These are phyloP conservation scores for Yamadazyma buinensis DNA, from an alignment of 1,139 yeast species.

Conservation along the genomic window DNA sequence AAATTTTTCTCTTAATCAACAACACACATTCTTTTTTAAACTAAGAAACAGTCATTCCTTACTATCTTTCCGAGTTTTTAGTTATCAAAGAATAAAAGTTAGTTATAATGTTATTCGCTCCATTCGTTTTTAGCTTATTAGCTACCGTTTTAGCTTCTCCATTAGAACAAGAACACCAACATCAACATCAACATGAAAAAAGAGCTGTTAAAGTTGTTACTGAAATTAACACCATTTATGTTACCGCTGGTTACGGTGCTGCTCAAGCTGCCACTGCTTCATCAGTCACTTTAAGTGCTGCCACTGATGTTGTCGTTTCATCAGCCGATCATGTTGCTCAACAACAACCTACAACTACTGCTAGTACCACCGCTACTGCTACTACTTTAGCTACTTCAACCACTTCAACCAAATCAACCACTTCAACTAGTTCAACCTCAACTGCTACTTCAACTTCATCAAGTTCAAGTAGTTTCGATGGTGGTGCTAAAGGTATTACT, in stretches of 20 bases:
- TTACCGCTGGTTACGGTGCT: constrained; percentile 31
- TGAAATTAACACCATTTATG: constrained; percentile 30
- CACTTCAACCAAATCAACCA: constrained; percentile 18
- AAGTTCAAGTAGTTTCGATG: constrained; percentile 22
- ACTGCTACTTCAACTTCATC: constrained; percentile 19
- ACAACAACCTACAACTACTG: constrained; percentile 25
- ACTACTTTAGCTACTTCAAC: constrained; percentile 17
- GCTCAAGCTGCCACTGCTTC: constrained; percentile 25
- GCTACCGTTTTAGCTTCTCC: constrained; percentile 34
- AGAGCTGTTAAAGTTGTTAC: constrained; percentile 37
- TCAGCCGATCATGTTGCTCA: constrained; percentile 19
- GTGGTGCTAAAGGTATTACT: constrained; percentile 56
- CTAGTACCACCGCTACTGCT: constrained; percentile 25
- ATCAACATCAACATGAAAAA: constrained; percentile 28
- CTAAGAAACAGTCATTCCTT: too few relatives aligned
- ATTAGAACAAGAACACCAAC: constrained; percentile 33
- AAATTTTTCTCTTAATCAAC: too few relatives aligned
- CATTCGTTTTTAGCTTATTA: constrained; percentile 22
- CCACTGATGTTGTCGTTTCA: constrained; percentile 18
- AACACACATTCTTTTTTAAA: neutral
- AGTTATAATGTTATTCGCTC: constrained; percentile 45
- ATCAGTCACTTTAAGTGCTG: constrained; percentile 20
- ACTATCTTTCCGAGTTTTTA: constrained; percentile 1
- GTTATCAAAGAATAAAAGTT: neutral
- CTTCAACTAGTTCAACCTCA: constrained; percentile 17